Percentiles rank a stretch among this genome's conserved stretches.
These are phyloP conservation scores for Auxenochlorella protothecoides DNA, from an alignment of 139 green algal species.

Conservation along the genomic window DNA sequence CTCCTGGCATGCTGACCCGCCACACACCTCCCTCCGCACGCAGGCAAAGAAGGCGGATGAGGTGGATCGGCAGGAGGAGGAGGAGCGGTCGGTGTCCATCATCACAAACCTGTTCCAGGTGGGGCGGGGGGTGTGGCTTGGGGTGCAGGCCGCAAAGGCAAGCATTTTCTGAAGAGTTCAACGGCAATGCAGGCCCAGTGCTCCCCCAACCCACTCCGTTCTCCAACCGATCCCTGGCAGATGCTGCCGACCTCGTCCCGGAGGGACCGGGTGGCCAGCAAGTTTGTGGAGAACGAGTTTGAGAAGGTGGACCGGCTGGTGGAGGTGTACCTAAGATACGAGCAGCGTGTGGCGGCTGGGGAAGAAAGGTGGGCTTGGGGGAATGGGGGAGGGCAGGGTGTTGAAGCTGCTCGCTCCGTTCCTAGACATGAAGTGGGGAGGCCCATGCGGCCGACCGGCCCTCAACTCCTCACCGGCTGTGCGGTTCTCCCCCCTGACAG, in stretches of 20 bases:
- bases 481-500: not conserved
- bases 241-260: slow-evolving; percentile 3
- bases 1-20: too few relatives aligned
- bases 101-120: slow-evolving; percentile 53
- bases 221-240: too few relatives aligned
- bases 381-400: too few relatives aligned
- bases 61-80: slow-evolving; percentile 55
- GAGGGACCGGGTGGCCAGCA: slow-evolving; percentile 72
- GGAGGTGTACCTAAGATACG: slow-evolving; percentile 75
- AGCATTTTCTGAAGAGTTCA: not conserved
- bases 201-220: too few relatives aligned
- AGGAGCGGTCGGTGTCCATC: slow-evolving; percentile 78
- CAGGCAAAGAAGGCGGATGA: slow-evolving; percentile 25
- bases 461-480: too few relatives aligned
- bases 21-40: too few relatives aligned
- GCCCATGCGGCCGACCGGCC: too few relatives aligned
- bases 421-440: too few relatives aligned
- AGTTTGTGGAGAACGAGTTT: slow-evolving; percentile 96
- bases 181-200: not conserved
- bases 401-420: too few relatives aligned
- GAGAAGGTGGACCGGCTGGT: slow-evolving; percentile 94
- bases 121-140: too few relatives aligned
- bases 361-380: slow-evolving; percentile 13
- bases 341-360: slow-evolving; percentile 27
- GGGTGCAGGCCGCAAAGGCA: too few relatives aligned